Conservation (phyloP, 805 yeast species). For the Kuraishia ogatae region DNA sequence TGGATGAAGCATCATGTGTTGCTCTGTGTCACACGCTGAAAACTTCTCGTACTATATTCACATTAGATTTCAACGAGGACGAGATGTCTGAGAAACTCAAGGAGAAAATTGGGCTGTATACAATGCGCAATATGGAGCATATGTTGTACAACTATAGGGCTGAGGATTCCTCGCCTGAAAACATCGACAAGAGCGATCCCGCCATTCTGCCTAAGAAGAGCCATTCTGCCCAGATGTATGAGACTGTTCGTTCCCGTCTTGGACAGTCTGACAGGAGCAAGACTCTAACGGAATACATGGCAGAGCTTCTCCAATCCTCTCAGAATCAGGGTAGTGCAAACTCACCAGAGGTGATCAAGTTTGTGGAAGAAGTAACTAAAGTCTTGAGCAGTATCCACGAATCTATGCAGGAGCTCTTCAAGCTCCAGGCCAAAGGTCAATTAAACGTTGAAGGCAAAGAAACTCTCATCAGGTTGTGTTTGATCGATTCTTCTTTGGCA, state of each 20-base stretch:
- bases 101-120: conserved; percentile 67
- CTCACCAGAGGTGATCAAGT: conserved; percentile 11
- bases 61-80: conserved; percentile 59
- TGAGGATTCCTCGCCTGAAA: no score
- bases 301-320: background rate
- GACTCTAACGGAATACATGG: conserved; percentile 1
- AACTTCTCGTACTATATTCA: conserved; percentile 53
- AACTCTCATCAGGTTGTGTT: conserved; percentile 55
- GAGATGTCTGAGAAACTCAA: conserved; percentile 52
- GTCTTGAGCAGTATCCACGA: conserved; percentile 34
- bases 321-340: conserved; percentile 5
- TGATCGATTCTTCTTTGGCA: conserved; percentile 61
- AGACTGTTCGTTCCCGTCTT: conserved; percentile 7
- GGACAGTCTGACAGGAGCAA: background rate
- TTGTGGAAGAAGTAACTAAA: conserved; percentile 30
- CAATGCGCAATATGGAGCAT: conserved; percentile 75
- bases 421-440: conserved; percentile 43
- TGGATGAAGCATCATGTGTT: conserved; percentile 53
- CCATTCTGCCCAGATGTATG: conserved; percentile 2
- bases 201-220: no score
- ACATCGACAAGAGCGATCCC: no score
- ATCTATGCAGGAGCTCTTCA: conserved; percentile 48
- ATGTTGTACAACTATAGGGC: conserved; percentile 29
- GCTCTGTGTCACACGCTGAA: conserved; percentile 65
- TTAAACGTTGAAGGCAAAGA: conserved; percentile 69